Evolutionary conservation across 176 grass and related monocot genomes (phyloP), one percentile per base, ranked within the genome.

Genomic region (Cocos nucifera): DNA sequence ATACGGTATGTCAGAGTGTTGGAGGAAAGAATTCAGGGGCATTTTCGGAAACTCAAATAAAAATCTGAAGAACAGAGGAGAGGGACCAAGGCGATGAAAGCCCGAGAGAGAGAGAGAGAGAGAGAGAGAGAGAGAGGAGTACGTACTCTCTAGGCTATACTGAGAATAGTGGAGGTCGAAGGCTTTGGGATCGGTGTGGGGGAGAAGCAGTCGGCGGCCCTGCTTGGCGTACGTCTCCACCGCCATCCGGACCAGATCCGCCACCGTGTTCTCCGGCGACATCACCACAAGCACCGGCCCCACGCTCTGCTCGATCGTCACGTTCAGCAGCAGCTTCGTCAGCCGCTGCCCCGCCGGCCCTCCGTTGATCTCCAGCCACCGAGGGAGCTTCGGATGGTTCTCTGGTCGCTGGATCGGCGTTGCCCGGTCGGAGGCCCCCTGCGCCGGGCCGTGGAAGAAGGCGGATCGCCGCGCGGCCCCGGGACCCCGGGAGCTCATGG

Each of bases 121-220:
- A 30, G 10, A n/a, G 0, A 30, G 28, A 30, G 28, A 30, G 28
- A 6, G 5, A 6, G 5, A 30, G 10, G 10, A 44, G 2, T 44
- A 12, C 51, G 19, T 58, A 70, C 67, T 49, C 39, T 70, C 54
- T 32, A 70, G 54, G 32, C 55, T 70, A 44, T 58, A 58, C 20
- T 70, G 67, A 17, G 67, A 70, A 39, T 57, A 59, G 21, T 70
- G 67, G 67, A 70, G 67, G 10, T 50, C 56, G 55, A 58, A 70
- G 14, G 54, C 35, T 10, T 44, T 49, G 20, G 67, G 67, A 57
- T 70, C 67, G 15, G 67, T 6, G 15, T 29, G 25, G 10, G 55
- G 32, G 3, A 70, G 29, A 19, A 55, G 32, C 18, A 56, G 67
- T 18, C 67, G 54, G 19, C 55, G 3, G 26, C 67, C 35, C 67